Evolutionary conservation across 2,329 filamentous ascomycete genomes (phyloP).

Genomic region (Orbilia quercus): DNA sequence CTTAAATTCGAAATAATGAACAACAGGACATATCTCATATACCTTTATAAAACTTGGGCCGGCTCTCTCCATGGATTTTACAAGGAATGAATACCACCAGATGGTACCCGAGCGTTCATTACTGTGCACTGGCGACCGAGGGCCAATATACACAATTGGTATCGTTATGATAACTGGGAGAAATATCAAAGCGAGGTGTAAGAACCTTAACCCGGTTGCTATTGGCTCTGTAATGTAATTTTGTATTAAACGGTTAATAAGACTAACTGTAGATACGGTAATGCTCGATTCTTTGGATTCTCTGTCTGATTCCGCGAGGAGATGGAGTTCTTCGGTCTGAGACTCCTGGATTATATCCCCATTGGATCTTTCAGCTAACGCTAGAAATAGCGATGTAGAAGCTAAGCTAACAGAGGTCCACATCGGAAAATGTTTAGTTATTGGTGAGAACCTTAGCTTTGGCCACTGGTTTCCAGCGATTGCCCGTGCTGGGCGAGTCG

Average conservation of each 20-base stretch:
- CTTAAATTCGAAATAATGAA: background rate
- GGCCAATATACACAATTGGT: slow-evolving; percentile 83
- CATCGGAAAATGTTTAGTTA: background rate
- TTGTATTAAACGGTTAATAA: slow-evolving; percentile 63
- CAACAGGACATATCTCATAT: slow-evolving; percentile 53
- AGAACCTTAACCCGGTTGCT: slow-evolving; percentile 85
- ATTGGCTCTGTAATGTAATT: slow-evolving; percentile 73
- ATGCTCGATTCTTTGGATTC: slow-evolving; percentile 4
- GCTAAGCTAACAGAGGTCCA: background rate
- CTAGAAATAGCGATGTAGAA: slow-evolving; percentile 12
- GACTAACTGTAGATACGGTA: background rate
- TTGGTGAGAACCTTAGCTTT: background rate
- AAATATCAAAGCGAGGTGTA: slow-evolving; percentile 88
- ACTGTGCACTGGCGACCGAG: slow-evolving; percentile 71
- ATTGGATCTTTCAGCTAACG: background rate
- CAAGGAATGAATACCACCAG: slow-evolving; percentile 94
- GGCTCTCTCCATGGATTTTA: slow-evolving; percentile 88
- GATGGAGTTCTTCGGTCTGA: slow-evolving; percentile 32
- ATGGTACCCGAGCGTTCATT: slow-evolving; percentile 83
- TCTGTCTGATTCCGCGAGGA: slow-evolving; percentile 32
- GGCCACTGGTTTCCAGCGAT: background rate
- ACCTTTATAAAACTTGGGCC: slow-evolving; percentile 98
- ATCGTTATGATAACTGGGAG: slow-evolving; percentile 85
- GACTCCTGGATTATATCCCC: background rate
- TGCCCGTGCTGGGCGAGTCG: background rate